Conservation (phyloP, 2,329 filamentous ascomycete genomes). For the Talaromyces sp. region DNA sequence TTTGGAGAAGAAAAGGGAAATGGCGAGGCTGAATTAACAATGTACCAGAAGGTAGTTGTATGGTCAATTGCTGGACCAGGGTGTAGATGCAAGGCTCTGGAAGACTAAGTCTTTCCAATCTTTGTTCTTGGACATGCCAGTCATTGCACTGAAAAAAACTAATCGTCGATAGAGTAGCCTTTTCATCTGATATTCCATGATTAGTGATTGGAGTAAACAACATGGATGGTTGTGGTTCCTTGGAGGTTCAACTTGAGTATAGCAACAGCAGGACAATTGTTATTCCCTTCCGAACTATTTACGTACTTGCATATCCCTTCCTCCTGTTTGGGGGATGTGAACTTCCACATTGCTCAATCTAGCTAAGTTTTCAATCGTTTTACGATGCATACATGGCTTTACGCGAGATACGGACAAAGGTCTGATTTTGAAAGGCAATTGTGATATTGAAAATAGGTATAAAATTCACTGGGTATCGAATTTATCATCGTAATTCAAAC, state of each 20-base stretch:
- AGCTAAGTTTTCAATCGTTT: neutral
- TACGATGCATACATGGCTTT: neutral
- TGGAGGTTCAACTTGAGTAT: neutral
- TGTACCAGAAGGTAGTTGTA: neutral
- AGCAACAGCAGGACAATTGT: neutral
- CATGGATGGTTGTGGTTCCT: neutral
- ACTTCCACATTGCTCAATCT: neutral
- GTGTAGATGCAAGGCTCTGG: neutral
- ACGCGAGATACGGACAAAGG: neutral
- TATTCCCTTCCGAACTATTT: neutral
- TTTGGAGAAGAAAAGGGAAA: neutral
- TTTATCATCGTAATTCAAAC: neutral
- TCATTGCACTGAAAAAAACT: neutral
- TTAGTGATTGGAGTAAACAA: neutral
- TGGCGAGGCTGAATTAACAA: neutral
- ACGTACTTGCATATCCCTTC: no score
- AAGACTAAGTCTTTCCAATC: no score
- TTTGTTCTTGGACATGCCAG: neutral
- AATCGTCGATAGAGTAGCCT: neutral
- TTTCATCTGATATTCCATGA: neutral
- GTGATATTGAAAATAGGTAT: neutral
- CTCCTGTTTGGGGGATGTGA: neutral
- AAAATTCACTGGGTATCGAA: constrained; percentile 11
- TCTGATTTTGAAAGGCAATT: no score
- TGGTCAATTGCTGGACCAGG: neutral